phyloP scores from a whole-genome alignment of 1,284 basidiomycete genomes.

The Austroboletus olivaceoglutinosus region DNA sequence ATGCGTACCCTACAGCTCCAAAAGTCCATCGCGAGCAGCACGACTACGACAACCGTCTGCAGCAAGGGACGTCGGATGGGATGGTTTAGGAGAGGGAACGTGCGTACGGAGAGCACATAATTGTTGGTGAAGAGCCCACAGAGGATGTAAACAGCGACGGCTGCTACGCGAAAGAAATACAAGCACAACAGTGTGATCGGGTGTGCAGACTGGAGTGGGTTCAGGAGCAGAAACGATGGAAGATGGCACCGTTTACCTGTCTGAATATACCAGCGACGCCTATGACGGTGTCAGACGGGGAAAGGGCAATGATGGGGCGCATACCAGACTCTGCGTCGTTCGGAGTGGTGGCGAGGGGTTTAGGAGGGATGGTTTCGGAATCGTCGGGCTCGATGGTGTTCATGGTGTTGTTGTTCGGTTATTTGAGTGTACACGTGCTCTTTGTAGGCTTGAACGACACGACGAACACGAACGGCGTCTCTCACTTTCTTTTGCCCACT shows the following conservation, averaged over 20 bases:
- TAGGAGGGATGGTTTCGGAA: slow-evolving; percentile 19
- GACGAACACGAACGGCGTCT: slow-evolving; percentile 11
- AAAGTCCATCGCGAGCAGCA: slow-evolving; percentile 91
- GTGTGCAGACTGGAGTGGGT: slow-evolving; percentile 65
- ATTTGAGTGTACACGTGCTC: not conserved
- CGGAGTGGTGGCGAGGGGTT: slow-evolving; percentile 51
- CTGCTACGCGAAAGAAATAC: slow-evolving; percentile 81
- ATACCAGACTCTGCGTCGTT: slow-evolving; percentile 71
- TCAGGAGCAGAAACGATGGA: slow-evolving; percentile 12
- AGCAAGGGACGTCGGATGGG: slow-evolving; percentile 2
- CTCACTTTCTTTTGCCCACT: slow-evolving; percentile 1
- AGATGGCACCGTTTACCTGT: slow-evolving; percentile 47
- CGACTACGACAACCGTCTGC: slow-evolving; percentile 87
- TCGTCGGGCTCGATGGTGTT: slow-evolving; percentile 73
- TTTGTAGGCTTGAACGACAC: slow-evolving; percentile 4
- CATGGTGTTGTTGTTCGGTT: not conserved
- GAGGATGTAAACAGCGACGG: slow-evolving; percentile 84
- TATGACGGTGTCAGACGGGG: slow-evolving; percentile 28
- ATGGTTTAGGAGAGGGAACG: not conserved
- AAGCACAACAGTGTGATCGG: slow-evolving; percentile 81
- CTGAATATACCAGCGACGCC: slow-evolving; percentile 73
- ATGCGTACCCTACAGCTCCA: slow-evolving; percentile 85
- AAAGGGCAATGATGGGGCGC: slow-evolving; percentile 15
- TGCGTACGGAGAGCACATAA: slow-evolving; percentile 82
- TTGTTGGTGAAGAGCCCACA: slow-evolving; percentile 85